A percentile compares a stretch with the other conserved stretches of the same genome.
Conservation (phyloP, 805 yeast genomes). For the Schwanniomyces vanrijiae region DNA sequence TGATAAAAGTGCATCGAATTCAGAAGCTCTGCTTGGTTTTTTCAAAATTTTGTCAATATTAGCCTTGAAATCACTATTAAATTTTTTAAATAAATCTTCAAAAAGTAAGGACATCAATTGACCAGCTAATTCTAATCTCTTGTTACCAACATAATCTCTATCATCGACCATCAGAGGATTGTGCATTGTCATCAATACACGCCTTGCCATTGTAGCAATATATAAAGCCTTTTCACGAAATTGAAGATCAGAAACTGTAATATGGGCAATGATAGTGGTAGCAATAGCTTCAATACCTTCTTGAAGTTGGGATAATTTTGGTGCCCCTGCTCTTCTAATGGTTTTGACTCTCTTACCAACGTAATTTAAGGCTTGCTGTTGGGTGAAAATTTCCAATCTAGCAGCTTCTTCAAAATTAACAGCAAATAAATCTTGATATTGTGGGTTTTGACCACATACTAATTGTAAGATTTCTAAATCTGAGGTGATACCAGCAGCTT, state of each 20-base stretch:
- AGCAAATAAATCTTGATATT: constrained; percentile 89
- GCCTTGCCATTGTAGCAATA: constrained; percentile 93
- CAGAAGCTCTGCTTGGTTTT: constrained; percentile 92
- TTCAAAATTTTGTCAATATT: constrained; percentile 91
- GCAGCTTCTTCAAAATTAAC: constrained; percentile 94
- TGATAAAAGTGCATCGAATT: constrained; percentile 88
- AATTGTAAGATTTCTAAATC: constrained; percentile 92
- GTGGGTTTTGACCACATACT: constrained; percentile 87
- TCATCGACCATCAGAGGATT: constrained; percentile 97
- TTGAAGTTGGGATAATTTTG: constrained; percentile 75
- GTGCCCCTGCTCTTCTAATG: constrained; percentile 80
- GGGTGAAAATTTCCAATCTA: constrained; percentile 80
- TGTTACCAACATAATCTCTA: constrained; percentile 97
- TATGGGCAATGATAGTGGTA: constrained; percentile 93
- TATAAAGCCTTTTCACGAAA: constrained; percentile 93
- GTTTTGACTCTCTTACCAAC: constrained; percentile 92
- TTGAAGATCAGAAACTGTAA: constrained; percentile 79
- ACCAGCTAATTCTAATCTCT: constrained; percentile 95
- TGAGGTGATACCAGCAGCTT: constrained; percentile 92
- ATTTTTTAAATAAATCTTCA: constrained; percentile 96
- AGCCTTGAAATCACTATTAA: constrained; percentile 91
- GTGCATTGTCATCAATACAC: constrained; percentile 93
- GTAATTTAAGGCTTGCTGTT: constrained; percentile 89
- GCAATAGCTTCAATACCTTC: constrained; percentile 98
- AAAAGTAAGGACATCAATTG: constrained; percentile 92